A percentile compares a stretch with the other conserved stretches of the same genome.
Evolutionary conservation across 2,329 filamentous ascomycete species (phyloP).

Genomic region (Ophiostoma sp.): DNA sequence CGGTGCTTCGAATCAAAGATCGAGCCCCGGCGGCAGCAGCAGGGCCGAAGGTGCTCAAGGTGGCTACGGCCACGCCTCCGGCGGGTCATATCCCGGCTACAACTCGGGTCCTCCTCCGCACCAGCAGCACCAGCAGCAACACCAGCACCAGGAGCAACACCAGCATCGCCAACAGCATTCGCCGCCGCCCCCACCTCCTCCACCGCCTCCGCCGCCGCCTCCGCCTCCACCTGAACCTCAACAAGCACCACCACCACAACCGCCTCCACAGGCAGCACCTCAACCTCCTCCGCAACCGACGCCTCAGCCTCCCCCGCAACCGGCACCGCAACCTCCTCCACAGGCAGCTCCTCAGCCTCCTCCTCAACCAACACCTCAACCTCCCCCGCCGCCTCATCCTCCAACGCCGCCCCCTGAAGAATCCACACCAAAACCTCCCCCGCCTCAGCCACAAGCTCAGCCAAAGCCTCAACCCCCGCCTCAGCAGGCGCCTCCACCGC

Average conservation of each 20-base stretch:
- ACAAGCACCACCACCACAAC: slow-evolving; percentile 22
- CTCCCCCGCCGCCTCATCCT: not conserved
- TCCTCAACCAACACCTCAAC: not conserved
- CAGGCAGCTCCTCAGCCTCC: not conserved
- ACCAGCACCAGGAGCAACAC: slow-evolving; percentile 16
- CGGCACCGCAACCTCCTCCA: slow-evolving; percentile 10
- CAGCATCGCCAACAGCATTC: not conserved
- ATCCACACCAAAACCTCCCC: not conserved
- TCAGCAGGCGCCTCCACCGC: not conserved
- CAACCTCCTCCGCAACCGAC: slow-evolving; percentile 4
- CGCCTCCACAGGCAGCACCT: slow-evolving; percentile 21
- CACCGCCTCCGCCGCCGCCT: slow-evolving; percentile 10
- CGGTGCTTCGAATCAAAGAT: slow-evolving; percentile 27
- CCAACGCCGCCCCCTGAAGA: not conserved
- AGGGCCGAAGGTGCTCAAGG: slow-evolving; percentile 1
- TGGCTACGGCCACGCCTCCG: slow-evolving; percentile 7
- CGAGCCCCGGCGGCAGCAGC: slow-evolving; percentile 27
- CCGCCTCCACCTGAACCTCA: slow-evolving; percentile 12
- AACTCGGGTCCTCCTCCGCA: slow-evolving; percentile 23
- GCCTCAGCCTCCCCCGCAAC: slow-evolving; percentile 2
- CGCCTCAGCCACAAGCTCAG: slow-evolving; percentile 2
- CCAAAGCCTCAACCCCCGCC: slow-evolving; percentile 11
- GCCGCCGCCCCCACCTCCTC: not conserved
- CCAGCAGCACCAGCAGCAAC: slow-evolving; percentile 23
- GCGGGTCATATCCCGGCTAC: slow-evolving; percentile 32